Evolutionary conservation across 129 eudicot genomes (phyloP).

Genomic region (Chrysanthemum makinoi): DNA sequence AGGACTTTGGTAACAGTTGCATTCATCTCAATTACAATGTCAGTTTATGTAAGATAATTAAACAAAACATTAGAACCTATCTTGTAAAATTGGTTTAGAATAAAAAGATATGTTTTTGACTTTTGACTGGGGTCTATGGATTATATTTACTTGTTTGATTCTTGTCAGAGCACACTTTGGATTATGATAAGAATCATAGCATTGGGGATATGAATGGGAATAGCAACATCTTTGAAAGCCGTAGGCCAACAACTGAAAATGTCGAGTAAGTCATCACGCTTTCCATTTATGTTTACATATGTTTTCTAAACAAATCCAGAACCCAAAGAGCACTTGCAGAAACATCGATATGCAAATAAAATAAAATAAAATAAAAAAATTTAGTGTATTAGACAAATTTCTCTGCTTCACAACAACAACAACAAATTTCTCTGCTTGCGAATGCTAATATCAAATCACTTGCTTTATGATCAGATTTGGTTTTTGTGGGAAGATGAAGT

Average conservation of each 20-base stretch:
- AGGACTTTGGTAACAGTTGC: not conserved
- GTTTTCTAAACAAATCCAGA: not conserved
- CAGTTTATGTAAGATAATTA: not conserved
- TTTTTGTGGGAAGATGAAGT: constrained; percentile 4
- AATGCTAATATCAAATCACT: not conserved
- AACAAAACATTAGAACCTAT: not conserved
- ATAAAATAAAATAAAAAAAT: no score
- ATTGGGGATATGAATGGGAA: not conserved
- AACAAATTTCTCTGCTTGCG: not conserved
- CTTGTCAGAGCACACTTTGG: not conserved
- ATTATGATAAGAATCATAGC: not conserved
- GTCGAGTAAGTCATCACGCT: not conserved
- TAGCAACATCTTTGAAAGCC: not conserved
- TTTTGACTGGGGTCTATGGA: not conserved
- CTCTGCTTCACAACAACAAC: no score
- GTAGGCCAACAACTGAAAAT: not conserved
- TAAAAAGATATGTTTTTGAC: not conserved
- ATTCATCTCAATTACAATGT: not conserved
- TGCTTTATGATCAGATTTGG: not conserved
- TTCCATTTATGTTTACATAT: not conserved
- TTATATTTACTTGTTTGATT: not conserved
- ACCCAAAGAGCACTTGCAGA: no score
- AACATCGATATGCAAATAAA: not conserved
- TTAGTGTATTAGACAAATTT: not conserved
- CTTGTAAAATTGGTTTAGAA: not conserved